Evolutionary conservation across 306 rosid species (phyloP).

Genomic region (Adenanthera pavonina): DNA sequence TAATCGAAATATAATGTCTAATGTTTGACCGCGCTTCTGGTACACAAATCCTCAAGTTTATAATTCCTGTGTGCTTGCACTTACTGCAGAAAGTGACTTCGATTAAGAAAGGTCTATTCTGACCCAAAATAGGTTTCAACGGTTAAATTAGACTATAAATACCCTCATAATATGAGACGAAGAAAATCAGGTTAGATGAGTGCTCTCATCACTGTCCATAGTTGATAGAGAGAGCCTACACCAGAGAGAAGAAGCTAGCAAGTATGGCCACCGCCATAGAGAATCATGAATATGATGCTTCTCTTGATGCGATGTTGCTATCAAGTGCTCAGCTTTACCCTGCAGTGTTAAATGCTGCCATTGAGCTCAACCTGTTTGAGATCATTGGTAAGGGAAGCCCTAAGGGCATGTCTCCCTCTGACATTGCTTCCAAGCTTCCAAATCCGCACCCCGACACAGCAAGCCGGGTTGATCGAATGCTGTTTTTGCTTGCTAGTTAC

Average conservation of each 20-base stretch:
- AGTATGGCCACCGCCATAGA: neutral
- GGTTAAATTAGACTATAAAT: too few species aligned
- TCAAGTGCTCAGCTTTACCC: neutral
- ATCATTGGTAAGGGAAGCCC: constrained; percentile 12
- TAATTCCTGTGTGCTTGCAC: too few species aligned
- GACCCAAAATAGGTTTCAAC: too few species aligned
- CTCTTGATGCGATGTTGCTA: neutral
- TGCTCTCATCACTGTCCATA: too few species aligned
- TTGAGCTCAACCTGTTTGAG: constrained; percentile 25
- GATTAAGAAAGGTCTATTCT: too few species aligned
- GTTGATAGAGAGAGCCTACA: neutral
- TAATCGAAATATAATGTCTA: too few species aligned
- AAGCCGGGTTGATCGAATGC: constrained; percentile 7
- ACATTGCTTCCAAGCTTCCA: constrained; percentile 31
- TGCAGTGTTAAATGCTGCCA: constrained; percentile 20
- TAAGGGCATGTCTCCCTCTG: constrained; percentile 8
- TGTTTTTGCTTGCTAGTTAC: neutral
- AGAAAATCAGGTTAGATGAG: too few species aligned
- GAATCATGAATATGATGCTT: neutral
- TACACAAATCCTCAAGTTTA: too few species aligned
- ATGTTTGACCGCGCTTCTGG: too few species aligned
- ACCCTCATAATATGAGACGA: too few species aligned
- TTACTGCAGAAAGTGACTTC: too few species aligned
- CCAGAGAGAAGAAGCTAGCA: neutral
- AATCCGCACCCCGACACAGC: neutral